These are phyloP conservation scores for Lagenidium giganteum DNA, from an alignment of 352 stramenopile genomes.

Conservation along the genomic window DNA sequence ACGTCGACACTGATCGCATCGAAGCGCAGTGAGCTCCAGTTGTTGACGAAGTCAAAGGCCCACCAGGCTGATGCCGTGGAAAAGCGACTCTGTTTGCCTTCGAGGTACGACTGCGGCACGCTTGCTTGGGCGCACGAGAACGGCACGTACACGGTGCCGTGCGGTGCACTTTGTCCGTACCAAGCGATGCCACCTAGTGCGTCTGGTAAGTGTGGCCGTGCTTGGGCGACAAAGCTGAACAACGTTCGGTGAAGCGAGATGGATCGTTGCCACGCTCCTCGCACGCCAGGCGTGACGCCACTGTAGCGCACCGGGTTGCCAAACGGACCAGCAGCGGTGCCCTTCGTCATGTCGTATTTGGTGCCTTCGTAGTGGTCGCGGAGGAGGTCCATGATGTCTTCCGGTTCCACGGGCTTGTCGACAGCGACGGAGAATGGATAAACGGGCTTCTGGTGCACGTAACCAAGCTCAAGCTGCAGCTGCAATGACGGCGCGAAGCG, in stretches of 20 bases:
- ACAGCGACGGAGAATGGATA: conserved; percentile 85
- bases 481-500: conserved; percentile 66
- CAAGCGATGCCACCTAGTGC: conserved; percentile 47
- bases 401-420: conserved; percentile 41
- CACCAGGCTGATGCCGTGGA: conserved; percentile 66
- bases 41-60: conserved; percentile 86
- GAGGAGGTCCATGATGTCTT: conserved; percentile 75
- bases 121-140: conserved; percentile 51
- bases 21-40: conserved; percentile 77
- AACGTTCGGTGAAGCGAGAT: conserved; percentile 88
- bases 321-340: conserved; percentile 81
- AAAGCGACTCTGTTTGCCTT: conserved; percentile 68
- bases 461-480: conserved; percentile 49
- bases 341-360: conserved; percentile 77
- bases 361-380: conserved; percentile 89
- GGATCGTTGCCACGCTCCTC: conserved; percentile 72
- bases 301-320: conserved; percentile 79
- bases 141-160: conserved; percentile 71
- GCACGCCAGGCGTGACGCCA: conserved; percentile 26
- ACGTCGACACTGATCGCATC: conserved; percentile 67
- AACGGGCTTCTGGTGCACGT: conserved; percentile 43
- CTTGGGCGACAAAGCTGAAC: conserved; percentile 70
- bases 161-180: conserved; percentile 60
- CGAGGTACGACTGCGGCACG: conserved; percentile 50
- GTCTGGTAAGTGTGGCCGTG: conserved; percentile 42